Conservation (phyloP, 2,329 filamentous ascomycete species). For the Scedosporium boydii region DNA sequence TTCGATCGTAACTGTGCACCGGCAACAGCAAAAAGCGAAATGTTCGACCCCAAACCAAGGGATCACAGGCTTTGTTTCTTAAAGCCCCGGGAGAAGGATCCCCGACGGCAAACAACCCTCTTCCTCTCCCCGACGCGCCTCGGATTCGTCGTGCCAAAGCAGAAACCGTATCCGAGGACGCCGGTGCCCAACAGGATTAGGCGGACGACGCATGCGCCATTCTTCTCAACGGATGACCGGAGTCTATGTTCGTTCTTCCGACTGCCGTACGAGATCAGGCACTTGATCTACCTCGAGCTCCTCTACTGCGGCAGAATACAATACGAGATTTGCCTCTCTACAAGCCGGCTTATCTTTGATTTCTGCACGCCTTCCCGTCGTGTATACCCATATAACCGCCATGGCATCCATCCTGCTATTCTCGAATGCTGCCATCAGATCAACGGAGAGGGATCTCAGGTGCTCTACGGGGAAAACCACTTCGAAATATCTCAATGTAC, state of each 20-base stretch:
- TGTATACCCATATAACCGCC: neutral
- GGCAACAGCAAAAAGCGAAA: too few species aligned
- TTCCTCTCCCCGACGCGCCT: too few species aligned
- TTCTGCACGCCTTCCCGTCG: neutral
- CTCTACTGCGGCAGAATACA: neutral
- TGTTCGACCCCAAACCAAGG: too few species aligned
- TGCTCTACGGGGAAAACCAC: neutral
- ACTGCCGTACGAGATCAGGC: conserved; percentile 10
- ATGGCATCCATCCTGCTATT: neutral
- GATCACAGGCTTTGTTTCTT: too few species aligned
- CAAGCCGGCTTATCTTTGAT: neutral
- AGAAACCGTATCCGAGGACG: neutral
- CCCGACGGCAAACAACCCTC: too few species aligned
- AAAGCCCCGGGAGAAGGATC: too few species aligned
- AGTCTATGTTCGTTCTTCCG: conserved; percentile 18
- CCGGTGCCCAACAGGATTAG: conserved; percentile 11
- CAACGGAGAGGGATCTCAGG: neutral
- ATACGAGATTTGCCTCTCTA: neutral
- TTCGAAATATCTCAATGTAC: neutral
- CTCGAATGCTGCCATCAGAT: neutral
- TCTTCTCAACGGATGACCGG: neutral
- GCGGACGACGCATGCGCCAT: conserved; percentile 10
- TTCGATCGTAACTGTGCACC: too few species aligned
- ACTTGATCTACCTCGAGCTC: neutral
- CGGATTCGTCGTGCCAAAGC: too few species aligned